Evolutionary conservation across 208 protist genomes (phyloP).

Genomic region (Crithidia fasciculata): DNA sequence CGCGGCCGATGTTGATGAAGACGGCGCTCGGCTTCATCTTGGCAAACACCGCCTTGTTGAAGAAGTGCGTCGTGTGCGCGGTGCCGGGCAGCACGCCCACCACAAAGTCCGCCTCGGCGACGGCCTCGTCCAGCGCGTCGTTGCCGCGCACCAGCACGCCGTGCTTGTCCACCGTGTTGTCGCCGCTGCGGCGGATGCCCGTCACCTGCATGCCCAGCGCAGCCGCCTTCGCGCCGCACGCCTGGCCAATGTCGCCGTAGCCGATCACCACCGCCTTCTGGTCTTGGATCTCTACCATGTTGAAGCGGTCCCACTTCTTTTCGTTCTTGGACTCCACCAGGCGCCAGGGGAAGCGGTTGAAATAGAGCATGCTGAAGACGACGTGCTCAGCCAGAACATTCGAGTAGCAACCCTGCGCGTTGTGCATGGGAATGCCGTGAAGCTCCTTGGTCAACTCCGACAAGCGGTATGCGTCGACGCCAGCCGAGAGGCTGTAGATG

Average conservation of each 20-base stretch:
- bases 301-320: slow-evolving; percentile 84
- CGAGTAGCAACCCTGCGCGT: slow-evolving; percentile 72
- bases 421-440: slow-evolving; percentile 65
- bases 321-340: slow-evolving; percentile 46
- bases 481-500: slow-evolving; percentile 79
- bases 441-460: slow-evolving; percentile 49
- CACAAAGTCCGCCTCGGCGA: slow-evolving; percentile 86
- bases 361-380: slow-evolving; percentile 82
- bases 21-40: slow-evolving; percentile 81
- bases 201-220: slow-evolving; percentile 80
- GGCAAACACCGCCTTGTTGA: slow-evolving; percentile 74
- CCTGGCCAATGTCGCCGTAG: slow-evolving; percentile 84
- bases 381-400: slow-evolving; percentile 82
- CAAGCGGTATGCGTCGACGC: slow-evolving; percentile 72
- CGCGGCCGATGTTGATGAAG: slow-evolving; percentile 91
- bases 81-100: slow-evolving; percentile 83
- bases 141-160: slow-evolving; percentile 60
- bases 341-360: slow-evolving; percentile 82
- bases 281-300: slow-evolving; percentile 54
- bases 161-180: slow-evolving; percentile 50
- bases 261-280: slow-evolving; percentile 82
- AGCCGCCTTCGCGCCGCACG: slow-evolving; percentile 42
- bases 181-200: slow-evolving; percentile 59
- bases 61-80: slow-evolving; percentile 68
- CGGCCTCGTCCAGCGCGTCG: slow-evolving; percentile 49